Base-by-base conservation (phyloP, 2,329 filamentous ascomycete genomes). In the Pseudocercospora vitis region DNA sequence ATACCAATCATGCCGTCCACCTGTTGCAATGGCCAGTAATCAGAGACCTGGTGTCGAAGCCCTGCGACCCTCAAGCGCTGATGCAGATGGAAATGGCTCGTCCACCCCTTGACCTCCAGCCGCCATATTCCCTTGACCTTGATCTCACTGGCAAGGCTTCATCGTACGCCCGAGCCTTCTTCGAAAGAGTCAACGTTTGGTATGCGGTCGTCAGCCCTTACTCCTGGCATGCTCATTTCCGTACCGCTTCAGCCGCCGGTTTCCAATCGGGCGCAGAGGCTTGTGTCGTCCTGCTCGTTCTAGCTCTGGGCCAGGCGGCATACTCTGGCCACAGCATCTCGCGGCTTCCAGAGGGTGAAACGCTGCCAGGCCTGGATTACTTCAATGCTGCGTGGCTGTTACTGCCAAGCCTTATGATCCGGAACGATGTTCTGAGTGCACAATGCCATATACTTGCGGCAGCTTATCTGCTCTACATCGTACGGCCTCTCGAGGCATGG, bases 131-230 rank as follows among this genome's bases (percentile, higher is more conserved):
- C 1, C 53, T 63, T 2, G 64, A 67, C 46, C 55, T 66, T 37
- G 50, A 56, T 14, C 50, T 55, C 16, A 39, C 52, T n/a, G 50
- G 53, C 14, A 55, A 55, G 33, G 32, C 44, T 9, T 79, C 91
- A 54, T 87, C 91, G 68, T 91, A 91, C 68, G 86, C 89, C 33
- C 84, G 88, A 65, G 85, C 88, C 1, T 92, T 89, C 70, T 94
- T 92, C 65, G 84, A 87, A 53, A 80, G 86, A 35, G 89, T 91
- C 55, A 92, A 92, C 60, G 80, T 91, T 2, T 92, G 89, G 86
- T 92, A 92, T 65, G 88, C 89, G 7, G 90, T 87, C 63, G 87
- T 94, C 28, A 91, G 91, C 67, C 88, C 88, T 1, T 88, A 88
- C 69, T 88, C 84, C 1, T 94, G 89, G 88, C 78, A 81, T 35